Evolutionary conservation across 1,284 basidiomycete genomes (phyloP).

Genomic region (Microbotryum saponariae): DNA sequence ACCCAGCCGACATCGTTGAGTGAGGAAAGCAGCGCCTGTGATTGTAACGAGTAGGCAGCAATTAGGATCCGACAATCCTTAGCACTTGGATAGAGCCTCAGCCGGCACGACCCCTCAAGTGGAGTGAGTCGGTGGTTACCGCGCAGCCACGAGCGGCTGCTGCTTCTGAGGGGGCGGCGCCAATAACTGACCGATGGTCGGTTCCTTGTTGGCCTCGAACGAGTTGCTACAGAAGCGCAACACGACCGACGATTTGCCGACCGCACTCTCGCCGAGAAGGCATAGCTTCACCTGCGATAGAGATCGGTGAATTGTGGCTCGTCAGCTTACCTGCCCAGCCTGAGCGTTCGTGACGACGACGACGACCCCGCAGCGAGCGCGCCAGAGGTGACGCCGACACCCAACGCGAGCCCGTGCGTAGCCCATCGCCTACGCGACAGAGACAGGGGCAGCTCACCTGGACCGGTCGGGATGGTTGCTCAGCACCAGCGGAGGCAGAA

Average conservation of each 20-base stretch:
- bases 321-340: not conserved
- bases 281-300: not conserved
- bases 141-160: not conserved
- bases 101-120: too few species aligned
- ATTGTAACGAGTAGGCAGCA: not conserved
- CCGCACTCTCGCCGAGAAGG: slow-evolving; percentile 78
- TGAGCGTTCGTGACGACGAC: too few species aligned
- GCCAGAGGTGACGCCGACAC: too few species aligned
- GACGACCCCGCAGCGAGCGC: too few species aligned
- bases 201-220: slow-evolving; percentile 93
- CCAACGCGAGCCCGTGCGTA: too few species aligned
- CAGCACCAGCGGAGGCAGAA: too few species aligned
- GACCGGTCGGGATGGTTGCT: too few species aligned
- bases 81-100: too few species aligned
- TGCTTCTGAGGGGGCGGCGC: too few species aligned
- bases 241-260: slow-evolving; percentile 98
- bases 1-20: slow-evolving; percentile 48
- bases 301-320: not conserved
- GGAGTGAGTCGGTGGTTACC: not conserved
- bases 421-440: too few species aligned
- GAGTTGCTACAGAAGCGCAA: slow-evolving; percentile 93
- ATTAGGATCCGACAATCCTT: slow-evolving; percentile 3
- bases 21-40: slow-evolving; percentile 42
- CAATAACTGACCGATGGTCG: slow-evolving; percentile 84
- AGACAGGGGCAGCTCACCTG: too few species aligned